A percentile compares a stretch with the other conserved stretches of the same genome.
These are phyloP conservation scores for Boehmeria nivea DNA, from an alignment of 306 rosid genomes.

Conservation along the genomic window DNA sequence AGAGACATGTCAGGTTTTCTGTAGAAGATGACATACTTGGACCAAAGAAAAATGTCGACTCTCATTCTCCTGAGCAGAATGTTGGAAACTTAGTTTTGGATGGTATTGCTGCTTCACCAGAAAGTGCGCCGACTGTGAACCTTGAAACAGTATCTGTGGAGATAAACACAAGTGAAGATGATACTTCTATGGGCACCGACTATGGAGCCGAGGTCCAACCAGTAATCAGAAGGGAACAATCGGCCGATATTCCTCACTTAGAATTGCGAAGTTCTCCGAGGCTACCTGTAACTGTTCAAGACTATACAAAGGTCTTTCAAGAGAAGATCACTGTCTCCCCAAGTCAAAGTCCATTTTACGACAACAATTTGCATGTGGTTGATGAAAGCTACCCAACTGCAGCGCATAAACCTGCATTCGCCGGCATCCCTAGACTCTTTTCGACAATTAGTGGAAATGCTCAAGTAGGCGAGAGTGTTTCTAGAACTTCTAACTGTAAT, in stretches of 20 bases:
- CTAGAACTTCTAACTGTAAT: constrained; percentile 39
- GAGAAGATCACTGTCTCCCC: constrained; percentile 39
- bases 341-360: constrained; percentile 28
- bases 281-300: constrained; percentile 34
- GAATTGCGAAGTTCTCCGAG: constrained; percentile 33
- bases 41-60: constrained; percentile 27
- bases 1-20: constrained; percentile 50
- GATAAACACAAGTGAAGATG: constrained; percentile 23
- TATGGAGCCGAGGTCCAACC: constrained; percentile 34
- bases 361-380: constrained; percentile 28
- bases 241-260: constrained; percentile 33
- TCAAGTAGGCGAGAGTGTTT: constrained; percentile 28
- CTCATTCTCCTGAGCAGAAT: constrained; percentile 34
- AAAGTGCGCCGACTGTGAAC: constrained; percentile 37
- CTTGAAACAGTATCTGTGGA: constrained; percentile 42
- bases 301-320: constrained; percentile 28
- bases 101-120: constrained; percentile 33
- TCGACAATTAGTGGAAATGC: constrained; percentile 36
- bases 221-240: constrained; percentile 41
- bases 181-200: constrained; percentile 22
- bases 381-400: constrained; percentile 34
- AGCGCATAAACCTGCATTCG: constrained; percentile 30
- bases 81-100: constrained; percentile 40
- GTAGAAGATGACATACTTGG: constrained; percentile 47
- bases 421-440: constrained; percentile 36